A percentile compares a stretch with the other conserved stretches of the same genome.
These are phyloP conservation scores for Pythium rhizo-oryzae DNA, from an alignment of 352 stramenopile genomes.

Conservation along the genomic window DNA sequence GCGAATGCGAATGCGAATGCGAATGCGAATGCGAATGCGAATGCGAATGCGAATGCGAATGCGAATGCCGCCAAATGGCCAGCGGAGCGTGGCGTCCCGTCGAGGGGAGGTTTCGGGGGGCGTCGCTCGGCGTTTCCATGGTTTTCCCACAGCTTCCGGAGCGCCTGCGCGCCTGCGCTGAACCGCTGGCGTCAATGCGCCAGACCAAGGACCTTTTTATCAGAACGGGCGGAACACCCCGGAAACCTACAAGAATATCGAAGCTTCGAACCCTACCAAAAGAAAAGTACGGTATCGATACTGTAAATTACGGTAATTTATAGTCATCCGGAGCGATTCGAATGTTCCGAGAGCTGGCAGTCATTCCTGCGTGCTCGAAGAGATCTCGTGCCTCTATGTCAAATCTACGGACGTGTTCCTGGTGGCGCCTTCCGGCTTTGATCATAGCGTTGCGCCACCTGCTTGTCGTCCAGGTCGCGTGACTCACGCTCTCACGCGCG, in stretches of 20 bases:
- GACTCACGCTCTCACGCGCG: too few species aligned
- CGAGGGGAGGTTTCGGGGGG: constrained; percentile 4
- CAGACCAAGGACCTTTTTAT: background rate
- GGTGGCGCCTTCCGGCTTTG: too few species aligned
- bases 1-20: too few species aligned
- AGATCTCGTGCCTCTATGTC: background rate
- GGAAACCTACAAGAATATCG: constrained; percentile 19
- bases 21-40: too few species aligned
- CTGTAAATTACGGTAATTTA: constrained; percentile 5
- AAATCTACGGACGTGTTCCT: background rate
- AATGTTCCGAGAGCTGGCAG: too few species aligned
- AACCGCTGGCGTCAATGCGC: constrained; percentile 10
- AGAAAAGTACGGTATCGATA: background rate
- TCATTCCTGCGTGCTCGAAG: too few species aligned
- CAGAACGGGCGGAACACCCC: background rate
- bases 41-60: constrained; percentile 1
- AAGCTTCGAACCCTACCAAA: constrained; percentile 6
- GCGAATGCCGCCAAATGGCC: background rate
- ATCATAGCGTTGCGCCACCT: too few species aligned
- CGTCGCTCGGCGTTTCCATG: constrained; percentile 14
- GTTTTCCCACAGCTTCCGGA: constrained; percentile 8
- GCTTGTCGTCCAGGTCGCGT: too few species aligned
- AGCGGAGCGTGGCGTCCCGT: background rate
- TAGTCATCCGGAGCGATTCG: background rate
- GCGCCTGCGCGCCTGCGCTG: constrained; percentile 2